Percentiles rank a stretch among this genome's conserved stretches.
These are phyloP conservation scores for Penicillium paxilli DNA, from an alignment of 495 filamentous ascomycete species.

Conservation along the genomic window DNA sequence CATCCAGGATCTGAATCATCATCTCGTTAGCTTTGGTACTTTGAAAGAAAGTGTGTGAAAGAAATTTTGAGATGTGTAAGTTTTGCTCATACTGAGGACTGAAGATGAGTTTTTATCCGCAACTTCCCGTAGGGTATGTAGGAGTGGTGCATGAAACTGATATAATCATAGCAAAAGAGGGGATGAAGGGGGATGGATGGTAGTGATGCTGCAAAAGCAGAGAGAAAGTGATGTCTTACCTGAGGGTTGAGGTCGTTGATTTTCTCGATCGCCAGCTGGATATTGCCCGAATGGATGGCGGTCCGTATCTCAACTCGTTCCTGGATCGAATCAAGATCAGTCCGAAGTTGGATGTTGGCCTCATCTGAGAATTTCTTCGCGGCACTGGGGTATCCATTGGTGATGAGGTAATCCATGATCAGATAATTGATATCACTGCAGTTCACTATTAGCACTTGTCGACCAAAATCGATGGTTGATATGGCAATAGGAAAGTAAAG, in stretches of 20 bases:
- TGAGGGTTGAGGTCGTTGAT: conserved; percentile 90
- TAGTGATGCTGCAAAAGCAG: conserved; percentile 8
- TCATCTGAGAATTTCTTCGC: conserved; percentile 92
- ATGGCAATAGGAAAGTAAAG: conserved; percentile 9
- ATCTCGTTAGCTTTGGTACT: conserved; percentile 32
- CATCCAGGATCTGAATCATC: conserved; percentile 75
- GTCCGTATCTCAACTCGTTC: conserved; percentile 76
- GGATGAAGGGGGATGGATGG: not conserved
- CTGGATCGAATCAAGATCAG: conserved; percentile 69
- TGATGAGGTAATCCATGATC: conserved; percentile 96
- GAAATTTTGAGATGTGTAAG: conserved; percentile 12
- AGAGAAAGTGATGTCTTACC: conserved; percentile 55
- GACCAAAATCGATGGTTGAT: conserved; percentile 7
- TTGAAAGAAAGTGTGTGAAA: conserved; percentile 10
- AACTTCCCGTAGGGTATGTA: conserved; percentile 72
- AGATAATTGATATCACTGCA: conserved; percentile 89
- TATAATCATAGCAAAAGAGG: conserved; percentile 82
- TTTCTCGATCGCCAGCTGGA: conserved; percentile 78
- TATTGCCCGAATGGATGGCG: conserved; percentile 79
- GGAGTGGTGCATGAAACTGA: conserved; percentile 99
- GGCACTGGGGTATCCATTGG: conserved; percentile 90
- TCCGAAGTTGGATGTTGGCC: conserved; percentile 77
- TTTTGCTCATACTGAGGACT: conserved; percentile 91
- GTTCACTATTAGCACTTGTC: conserved; percentile 31
- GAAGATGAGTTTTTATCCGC: conserved; percentile 96